Percentiles rank a stretch among this genome's conserved stretches.
These are phyloP conservation scores for Malus hybrid DNA, from an alignment of 331 rosid species.

Conservation along the genomic window DNA sequence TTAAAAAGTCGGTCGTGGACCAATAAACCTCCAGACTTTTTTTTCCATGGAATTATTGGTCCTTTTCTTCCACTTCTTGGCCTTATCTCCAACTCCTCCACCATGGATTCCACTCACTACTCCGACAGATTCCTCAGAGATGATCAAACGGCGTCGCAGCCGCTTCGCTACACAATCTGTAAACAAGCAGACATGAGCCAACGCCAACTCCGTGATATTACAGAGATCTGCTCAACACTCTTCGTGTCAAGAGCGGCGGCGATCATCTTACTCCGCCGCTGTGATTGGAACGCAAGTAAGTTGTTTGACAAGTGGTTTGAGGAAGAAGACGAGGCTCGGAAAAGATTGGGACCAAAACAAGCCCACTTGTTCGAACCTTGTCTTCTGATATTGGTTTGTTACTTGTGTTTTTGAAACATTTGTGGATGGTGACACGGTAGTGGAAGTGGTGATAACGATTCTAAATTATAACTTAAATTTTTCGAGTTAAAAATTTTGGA, in stretches of 20 bases:
- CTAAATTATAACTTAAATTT: too few relatives aligned
- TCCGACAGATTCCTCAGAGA: not conserved
- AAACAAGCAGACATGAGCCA: constrained; percentile 16
- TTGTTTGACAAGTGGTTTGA: constrained; percentile 28
- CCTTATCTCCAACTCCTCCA: not conserved
- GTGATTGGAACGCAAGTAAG: constrained; percentile 15
- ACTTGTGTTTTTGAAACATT: constrained; percentile 11
- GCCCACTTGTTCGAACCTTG: not conserved
- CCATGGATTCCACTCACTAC: not conserved
- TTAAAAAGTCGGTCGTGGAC: too few relatives aligned
- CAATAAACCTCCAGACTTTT: not conserved
- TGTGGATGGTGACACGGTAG: not conserved
- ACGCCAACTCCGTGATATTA: constrained; percentile 12
- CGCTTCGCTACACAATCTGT: not conserved
- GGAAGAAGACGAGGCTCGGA: constrained; percentile 19
- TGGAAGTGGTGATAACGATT: too few relatives aligned
- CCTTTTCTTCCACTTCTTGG: not conserved
- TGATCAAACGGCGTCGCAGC: not conserved
- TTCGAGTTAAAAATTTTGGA: too few relatives aligned
- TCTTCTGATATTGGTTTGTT: not conserved
- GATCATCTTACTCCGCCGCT: constrained; percentile 18
- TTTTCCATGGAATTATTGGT: not conserved
- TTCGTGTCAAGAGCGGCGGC: constrained; percentile 14
- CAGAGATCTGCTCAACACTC: constrained; percentile 5
- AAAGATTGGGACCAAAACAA: constrained; percentile 7